A percentile compares a stretch with the other conserved stretches of the same genome.
Evolutionary conservation across 2,329 filamentous ascomycete species (phyloP).

Genomic region (Bipolaris oryzae): DNA sequence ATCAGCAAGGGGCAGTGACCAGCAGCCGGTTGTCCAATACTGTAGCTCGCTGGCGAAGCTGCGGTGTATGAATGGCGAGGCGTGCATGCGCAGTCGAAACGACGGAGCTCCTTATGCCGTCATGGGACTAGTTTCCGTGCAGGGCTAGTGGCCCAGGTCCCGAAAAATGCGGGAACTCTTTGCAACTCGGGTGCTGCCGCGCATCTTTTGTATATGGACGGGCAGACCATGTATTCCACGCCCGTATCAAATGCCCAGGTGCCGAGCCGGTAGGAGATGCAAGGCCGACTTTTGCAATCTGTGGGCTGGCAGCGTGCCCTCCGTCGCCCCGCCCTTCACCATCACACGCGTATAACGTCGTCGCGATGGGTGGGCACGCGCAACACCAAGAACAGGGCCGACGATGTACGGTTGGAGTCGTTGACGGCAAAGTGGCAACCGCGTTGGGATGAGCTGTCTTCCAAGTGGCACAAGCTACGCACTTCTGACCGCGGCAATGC

Average conservation of each 20-base stretch:
- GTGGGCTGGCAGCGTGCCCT: slow-evolving; percentile 33
- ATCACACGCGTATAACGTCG: slow-evolving; percentile 13
- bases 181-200: slow-evolving; percentile 9
- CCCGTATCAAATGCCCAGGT: slow-evolving; percentile 23
- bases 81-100: slow-evolving; percentile 27
- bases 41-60: slow-evolving; percentile 8
- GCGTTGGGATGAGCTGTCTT: slow-evolving; percentile 50
- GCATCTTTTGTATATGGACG: background rate
- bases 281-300: slow-evolving; percentile 31
- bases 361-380: slow-evolving; percentile 16
- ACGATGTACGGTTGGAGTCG: slow-evolving; percentile 13
- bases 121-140: slow-evolving; percentile 29
- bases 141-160: slow-evolving; percentile 15
- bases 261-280: slow-evolving; percentile 33
- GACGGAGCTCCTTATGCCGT: slow-evolving; percentile 21
- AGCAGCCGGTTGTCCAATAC: slow-evolving; percentile 18
- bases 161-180: slow-evolving; percentile 21
- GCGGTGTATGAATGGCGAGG: slow-evolving; percentile 24
- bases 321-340: slow-evolving; percentile 12
- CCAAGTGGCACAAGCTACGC: slow-evolving; percentile 17
- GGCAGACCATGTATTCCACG: background rate
- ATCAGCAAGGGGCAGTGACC: slow-evolving; percentile 17
- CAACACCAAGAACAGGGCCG: slow-evolving; percentile 12
- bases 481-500: slow-evolving; percentile 47
- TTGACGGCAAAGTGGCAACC: slow-evolving; percentile 59